Evolutionary conservation across 2,329 filamentous ascomycete species (phyloP), one percentile per base, ranked within the genome.

Genomic region (Chaetomium olivaceum): DNA sequence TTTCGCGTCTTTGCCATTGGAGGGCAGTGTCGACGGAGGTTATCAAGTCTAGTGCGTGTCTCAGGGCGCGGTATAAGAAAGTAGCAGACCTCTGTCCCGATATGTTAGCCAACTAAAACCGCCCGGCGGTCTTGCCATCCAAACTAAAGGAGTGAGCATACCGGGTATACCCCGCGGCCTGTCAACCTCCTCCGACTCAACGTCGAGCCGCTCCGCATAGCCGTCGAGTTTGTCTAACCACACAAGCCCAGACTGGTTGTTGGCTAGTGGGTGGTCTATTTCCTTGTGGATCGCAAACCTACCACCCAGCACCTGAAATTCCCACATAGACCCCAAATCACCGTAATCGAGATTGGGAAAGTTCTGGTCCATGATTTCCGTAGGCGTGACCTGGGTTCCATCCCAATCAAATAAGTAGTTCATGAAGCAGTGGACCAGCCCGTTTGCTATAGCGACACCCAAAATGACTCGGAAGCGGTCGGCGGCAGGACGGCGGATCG

Each of bases 381-480:
- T 31, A 2, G 51, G 51, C 7, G 51, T 29, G 27, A 31, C 25
- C 3, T 3, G 2, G 14, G 19, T 6, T 4, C 8, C 25, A 12
- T 27, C 31, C 12, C n/a, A 29, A 21, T 14, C 19, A 7, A 33
- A 33, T 8, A 56, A 36, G 54, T 23, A 56, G 2, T n/a, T 21
- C 23, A 58, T 43, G 16, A 58, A 48, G 56, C 56, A 58, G 31
- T 57, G 33, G 4, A 57, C 54, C 31, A 57, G 25, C 12, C 25
- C 54, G 31, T 57, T 31, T 9, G 29, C 54, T n/a, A 57, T 36
- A 16, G 54, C 25, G 23, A 57, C 19, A 3, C 8, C 31, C 54
- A 57, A 2, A 21, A 21, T 12, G 21, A 57, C n/a, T 6, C 3
- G 9, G 54, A 57, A 57, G 29, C 19, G 19, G 16, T 11, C 9